Conservation (phyloP, 2,329 filamentous ascomycete genomes). For the Epichloe gansuensis region DNA sequence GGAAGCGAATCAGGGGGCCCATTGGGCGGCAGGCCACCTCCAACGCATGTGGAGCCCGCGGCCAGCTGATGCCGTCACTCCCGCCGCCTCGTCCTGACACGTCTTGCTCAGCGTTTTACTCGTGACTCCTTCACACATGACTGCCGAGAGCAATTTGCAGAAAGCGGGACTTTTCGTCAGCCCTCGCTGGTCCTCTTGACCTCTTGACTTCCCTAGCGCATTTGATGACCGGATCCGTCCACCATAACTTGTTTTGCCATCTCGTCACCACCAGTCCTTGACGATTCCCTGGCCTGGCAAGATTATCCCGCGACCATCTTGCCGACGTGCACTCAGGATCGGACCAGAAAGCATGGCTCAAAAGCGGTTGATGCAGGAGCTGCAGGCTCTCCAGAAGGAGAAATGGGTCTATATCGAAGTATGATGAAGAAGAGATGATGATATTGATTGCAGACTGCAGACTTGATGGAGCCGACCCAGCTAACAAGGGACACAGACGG, state of each 20-base stretch:
- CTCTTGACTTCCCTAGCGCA: not conserved
- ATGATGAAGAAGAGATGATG: conserved; percentile 16
- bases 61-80: conserved; percentile 13
- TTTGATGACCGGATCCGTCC: not conserved
- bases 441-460: not conserved
- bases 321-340: not conserved
- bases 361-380: conserved; percentile 81
- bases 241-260: not conserved
- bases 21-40: not conserved
- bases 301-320: not conserved
- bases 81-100: not conserved
- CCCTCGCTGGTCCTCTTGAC: not conserved
- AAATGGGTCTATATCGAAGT: conserved; percentile 90
- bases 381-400: conserved; percentile 71
- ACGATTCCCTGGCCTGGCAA: not conserved
- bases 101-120: not conserved
- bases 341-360: conserved; percentile 31
- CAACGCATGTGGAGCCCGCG: not conserved
- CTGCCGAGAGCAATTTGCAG: not conserved
- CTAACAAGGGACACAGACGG: conserved; percentile 37
- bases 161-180: not conserved
- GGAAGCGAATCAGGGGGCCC: not conserved
- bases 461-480: not conserved
- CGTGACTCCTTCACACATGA: not conserved
- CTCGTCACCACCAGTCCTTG: not conserved